Percentiles rank a stretch among this genome's conserved stretches.
Evolutionary conservation across 345 rosid species (phyloP).

Genomic region (Rubroshorea leprosula): DNA sequence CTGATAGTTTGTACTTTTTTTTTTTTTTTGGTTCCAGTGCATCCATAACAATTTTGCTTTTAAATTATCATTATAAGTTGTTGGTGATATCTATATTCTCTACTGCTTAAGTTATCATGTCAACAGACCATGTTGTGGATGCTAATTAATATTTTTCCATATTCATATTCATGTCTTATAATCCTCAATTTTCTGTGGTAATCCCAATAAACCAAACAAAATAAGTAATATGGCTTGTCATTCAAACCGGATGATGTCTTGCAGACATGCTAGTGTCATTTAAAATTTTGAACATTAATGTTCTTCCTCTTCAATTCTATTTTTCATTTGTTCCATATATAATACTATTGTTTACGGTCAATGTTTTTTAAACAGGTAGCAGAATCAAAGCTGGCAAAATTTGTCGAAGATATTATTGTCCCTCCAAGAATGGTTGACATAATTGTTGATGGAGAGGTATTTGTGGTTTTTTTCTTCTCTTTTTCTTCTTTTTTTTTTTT

Average conservation of each 20-base stretch:
- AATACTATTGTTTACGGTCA: slow-evolving; percentile 16
- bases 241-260: too few species aligned
- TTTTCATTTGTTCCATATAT: neutral
- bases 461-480: slow-evolving; percentile 19
- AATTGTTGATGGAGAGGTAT: slow-evolving; percentile 98
- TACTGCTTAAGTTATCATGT: too few species aligned
- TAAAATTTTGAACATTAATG: neutral
- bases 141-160: neutral
- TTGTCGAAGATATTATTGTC: slow-evolving; percentile 93
- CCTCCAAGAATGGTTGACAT: slow-evolving; percentile 97
- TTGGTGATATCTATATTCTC: too few species aligned
- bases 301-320: neutral
- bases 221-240: too few species aligned
- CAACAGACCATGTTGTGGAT: neutral
- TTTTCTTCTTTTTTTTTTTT: neutral
- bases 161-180: neutral
- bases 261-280: too few species aligned
- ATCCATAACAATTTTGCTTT: too few species aligned
- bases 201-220: too few species aligned
- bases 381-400: slow-evolving; percentile 88
- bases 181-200: too few species aligned
- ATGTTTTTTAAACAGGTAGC: slow-evolving; percentile 57
- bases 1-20: too few species aligned
- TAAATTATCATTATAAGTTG: too few species aligned
- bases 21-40: too few species aligned